Base-by-base conservation (phyloP, 192 early-diverging fungal genomes). In the Pecoramyces ruminantium region DNA sequence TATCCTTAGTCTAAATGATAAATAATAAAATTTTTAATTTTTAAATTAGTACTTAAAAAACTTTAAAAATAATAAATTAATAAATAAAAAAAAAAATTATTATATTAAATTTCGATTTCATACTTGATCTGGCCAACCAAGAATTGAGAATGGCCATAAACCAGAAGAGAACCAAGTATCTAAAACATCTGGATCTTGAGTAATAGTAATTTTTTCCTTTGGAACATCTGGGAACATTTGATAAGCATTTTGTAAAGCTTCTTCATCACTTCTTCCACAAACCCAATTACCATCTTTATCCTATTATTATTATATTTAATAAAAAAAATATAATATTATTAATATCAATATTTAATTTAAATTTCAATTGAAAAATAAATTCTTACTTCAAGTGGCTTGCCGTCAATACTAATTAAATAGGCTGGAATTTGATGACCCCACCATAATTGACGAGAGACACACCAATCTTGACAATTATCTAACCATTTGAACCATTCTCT, bases 111-210 rank as follows among this genome's bases (percentile, higher is more conserved):
- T 34, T 34, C 30, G 11, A 34, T 6, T 34, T 34, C 77, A 81
- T 81, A 88, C 87, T 25, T 93, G 90, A 78, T 96, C 89, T 38
- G 98, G 96, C 98, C 96, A 99, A 78, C 98, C 98, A 83, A 97
- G 88, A 82, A 96, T 94, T 5, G 98, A 94, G 86, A 98, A 99
- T 29, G 98, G 98, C 96, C 96, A 99, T 85, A 99, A 89, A 30
- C 94, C 96, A 78, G 98, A 96, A 29, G 96, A 97, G 87, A 99
- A 99, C 98, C 98, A 98, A 11, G 98, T 99, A 86, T 99, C 98
- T 28, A 99, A 87, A 14, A 98, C 98, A 88, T 99, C 98, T 34
- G 93, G 93, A 85, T 97, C 96, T 87, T 96, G 96, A 86, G 95
- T 94, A 83, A 99, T 87, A 77, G 91, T 89, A 80, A 97, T 95